Evolutionary conservation across 306 rosid genomes (phyloP), one percentile per base, ranked within the genome.

Genomic region (Clitoria ternatea): DNA sequence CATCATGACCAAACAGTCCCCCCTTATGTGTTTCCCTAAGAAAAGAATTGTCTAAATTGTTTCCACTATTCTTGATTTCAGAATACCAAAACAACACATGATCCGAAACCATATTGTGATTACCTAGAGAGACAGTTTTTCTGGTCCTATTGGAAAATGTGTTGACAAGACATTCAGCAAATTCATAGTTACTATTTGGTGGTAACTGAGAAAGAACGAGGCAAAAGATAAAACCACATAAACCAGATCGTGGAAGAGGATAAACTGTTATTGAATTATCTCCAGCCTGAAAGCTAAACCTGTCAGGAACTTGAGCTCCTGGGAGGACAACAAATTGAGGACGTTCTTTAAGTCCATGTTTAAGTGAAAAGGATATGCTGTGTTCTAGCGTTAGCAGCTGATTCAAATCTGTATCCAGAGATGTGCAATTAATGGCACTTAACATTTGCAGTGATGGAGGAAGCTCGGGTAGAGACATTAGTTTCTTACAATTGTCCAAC

Each of bases 341-440:
- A 13, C 6, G 11, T 4, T 45, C 26, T 19, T 18, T 26, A 18
- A 7, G 5, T 48, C 12, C 27, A 17, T 11, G 59, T 15, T 47
- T 18, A 18, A 48, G 26, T 48, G 23, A 24, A 22, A 66, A n/a
- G 60, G 61, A 1, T 19, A 49, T 49, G 29, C 9, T 49, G n/a
- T n/a, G n/a, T n/a, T n/a, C n/a, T n/a, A n/a, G n/a, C n/a, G n/a
- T n/a, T n/a, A n/a, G n/a, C 61, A 67, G 33, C 1, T 39, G 13
- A 50, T 49, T 50, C 44, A 68, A 27, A 17, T 20, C n/a, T 2
- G 67, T 18, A 14, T 6, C 14, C 7, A 71, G n/a, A 4, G 67
- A 71, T 29, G 35, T 5, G 36, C 69, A 72, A 7, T 72, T 72
- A 14, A 9, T 13, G 11, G 77, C 69, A 59, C 47, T 48, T n/a